Conservation (phyloP, 2,329 filamentous ascomycete genomes). For the Penicillium sp. region DNA sequence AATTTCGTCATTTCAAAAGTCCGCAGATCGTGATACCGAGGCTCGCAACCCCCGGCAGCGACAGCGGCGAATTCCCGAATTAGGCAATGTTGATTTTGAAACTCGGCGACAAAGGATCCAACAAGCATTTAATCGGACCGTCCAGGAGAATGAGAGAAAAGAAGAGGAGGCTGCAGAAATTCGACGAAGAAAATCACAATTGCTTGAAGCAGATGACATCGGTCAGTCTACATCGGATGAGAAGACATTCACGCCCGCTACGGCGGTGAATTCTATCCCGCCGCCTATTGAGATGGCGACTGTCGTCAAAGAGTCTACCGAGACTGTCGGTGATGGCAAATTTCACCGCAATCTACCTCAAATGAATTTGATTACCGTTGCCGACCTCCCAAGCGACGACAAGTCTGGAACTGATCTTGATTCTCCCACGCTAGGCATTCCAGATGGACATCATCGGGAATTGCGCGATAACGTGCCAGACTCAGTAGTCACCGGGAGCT, state of each 20-base stretch:
- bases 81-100: slow-evolving; percentile 80
- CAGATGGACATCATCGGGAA: slow-evolving; percentile 13
- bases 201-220: slow-evolving; percentile 48
- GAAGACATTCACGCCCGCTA: slow-evolving; percentile 11
- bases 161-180: slow-evolving; percentile 57
- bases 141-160: slow-evolving; percentile 64
- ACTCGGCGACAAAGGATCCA: slow-evolving; percentile 78
- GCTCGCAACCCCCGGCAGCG: slow-evolving; percentile 33
- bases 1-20: slow-evolving; percentile 45
- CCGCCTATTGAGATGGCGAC: slow-evolving; percentile 24
- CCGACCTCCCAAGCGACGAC: slow-evolving; percentile 14
- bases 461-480: slow-evolving; percentile 14
- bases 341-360: slow-evolving; percentile 17
- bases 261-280: slow-evolving; percentile 1
- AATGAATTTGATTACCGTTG: slow-evolving; percentile 28
- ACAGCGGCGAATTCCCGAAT: slow-evolving; percentile 52
- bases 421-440: slow-evolving; percentile 45
- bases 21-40: slow-evolving; percentile 33
- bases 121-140: slow-evolving; percentile 79
- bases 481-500: slow-evolving; percentile 56
- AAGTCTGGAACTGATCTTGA: slow-evolving; percentile 34
- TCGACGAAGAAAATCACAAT: slow-evolving; percentile 36
- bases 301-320: slow-evolving; percentile 20
- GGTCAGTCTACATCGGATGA: slow-evolving; percentile 25
- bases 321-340: slow-evolving; percentile 11